Base-by-base conservation (phyloP, 1,284 basidiomycete genomes). In the Puccinia horiana region DNA sequence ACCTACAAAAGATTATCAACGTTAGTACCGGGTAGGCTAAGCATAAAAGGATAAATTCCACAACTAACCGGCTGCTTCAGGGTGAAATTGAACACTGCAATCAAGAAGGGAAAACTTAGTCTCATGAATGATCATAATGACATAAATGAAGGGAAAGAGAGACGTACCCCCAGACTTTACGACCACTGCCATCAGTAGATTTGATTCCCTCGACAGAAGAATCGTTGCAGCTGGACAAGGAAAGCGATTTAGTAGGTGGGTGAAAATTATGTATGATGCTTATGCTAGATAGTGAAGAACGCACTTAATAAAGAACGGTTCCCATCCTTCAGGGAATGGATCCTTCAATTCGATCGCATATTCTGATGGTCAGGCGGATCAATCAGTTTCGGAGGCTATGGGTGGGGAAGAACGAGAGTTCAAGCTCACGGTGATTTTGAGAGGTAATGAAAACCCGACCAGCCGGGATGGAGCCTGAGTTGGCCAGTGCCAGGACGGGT, bases 171-270 rank as follows among this genome's bases (percentile, higher is more conserved):
- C 94, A 97, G 44, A 98, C 90, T 84, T 91, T 92, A 88, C 92
- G 94, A 81, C 94, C 94, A 49, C 93, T 94, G 32, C 92, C 92
- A 0, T 89, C 86, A 0, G 95, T 96, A 14, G 94, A 94, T 88
- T 95, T 96, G 89, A 98, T 96, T 56, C 95, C 95, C 87, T 97
- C 95, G n/a, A 96, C 94, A 0, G 94, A 96, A 29, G 94, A 96
- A 88, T 96, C 88, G 83, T 84, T 84, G 74, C 67, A 76, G 52
- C 73, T 70, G 52, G 40, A 52, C 26, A 49, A 42, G 76, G 42
- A 42, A 81, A 49, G 77, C 42, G 42, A 44, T 52, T 2, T 40
- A 61, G 37, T 69, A 69, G 47, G 63, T 65, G 1, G 20, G 37
- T 40, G 18, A 23, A 23, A 65, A 37, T 26, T 32, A 4, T 5